Evolutionary conservation across 352 stramenopile species (phyloP), one percentile per base, ranked within the genome.

Genomic region (Phytophthora ramorum): DNA sequence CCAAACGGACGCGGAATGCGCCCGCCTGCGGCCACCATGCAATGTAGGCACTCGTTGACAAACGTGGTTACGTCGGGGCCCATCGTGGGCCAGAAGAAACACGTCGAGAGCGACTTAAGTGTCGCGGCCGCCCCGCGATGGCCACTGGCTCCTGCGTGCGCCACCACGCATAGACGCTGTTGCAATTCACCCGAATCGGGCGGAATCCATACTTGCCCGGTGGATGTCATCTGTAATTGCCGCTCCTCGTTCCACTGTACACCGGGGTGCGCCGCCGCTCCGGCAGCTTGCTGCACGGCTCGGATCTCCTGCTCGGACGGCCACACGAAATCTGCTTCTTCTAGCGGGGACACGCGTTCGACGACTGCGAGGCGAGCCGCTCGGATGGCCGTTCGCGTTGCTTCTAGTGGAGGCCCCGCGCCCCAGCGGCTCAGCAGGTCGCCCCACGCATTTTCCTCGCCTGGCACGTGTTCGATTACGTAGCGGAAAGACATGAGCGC

Each of bases 41-140:
- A 73, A 28, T 76, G 66, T 9, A 75, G 9, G 7, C 71, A 75
- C 2, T 6, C 43, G 2, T 19, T 17, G 0, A 74, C 58, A 22
- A 80, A 73, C 3, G 34, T 48, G 0, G 14, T 9, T 0, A 76
- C 48, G 3, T 79, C 71, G 0, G 12, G 1, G 5, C 3, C 24
- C 24, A 28, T 28, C 24, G 24, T 28, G 2, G 2, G 2, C 24
- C 24, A 28, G 24, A 6, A 28, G 24, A 28, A 28, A 6, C 2
- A 28, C 24, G 24, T 5, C 24, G 24, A 28, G 1, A 76, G 24
- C 78, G 0, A 60, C 32, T 7, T 9, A 32, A 5, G 24, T 5
- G 24, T 5, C 24, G 24, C 24, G 24, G 24, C 3, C 0, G 52
- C 34, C 1, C 69, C 70, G 14, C 58, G 66, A 22, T 79, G 66